Evolutionary conservation across 23 red algal species (phyloP), one percentile per base, ranked within the genome.

Genomic region (Gracilaria caudata): DNA sequence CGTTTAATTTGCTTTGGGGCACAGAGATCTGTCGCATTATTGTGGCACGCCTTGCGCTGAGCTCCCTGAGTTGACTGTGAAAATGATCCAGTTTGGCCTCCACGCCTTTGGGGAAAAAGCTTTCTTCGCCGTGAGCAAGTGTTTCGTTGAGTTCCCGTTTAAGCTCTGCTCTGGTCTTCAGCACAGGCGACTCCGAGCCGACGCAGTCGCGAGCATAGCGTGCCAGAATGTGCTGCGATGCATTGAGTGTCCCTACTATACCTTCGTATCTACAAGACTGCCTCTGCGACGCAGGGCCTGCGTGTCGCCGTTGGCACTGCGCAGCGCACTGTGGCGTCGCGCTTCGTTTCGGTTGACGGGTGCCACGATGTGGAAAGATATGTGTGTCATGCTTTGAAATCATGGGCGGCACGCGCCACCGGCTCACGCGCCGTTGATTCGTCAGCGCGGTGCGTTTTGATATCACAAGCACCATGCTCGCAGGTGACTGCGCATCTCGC

Each of bases 1-100:
- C 74, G 36, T 35, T 34, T 56, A 79, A 44, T 25, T 79, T 79
- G 1, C 74, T 11, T 51, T 79, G 4, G 40, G 44, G 36, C 51
- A 79, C 51, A 14, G 74, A 56, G 24, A 79, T 79, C 25, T 57
- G 46, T 7, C 74, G 44, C 51, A 53, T 51, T 9, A 79, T 51
- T 1, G 74, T 8, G 20, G 74, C 74, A 24, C 74, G 43, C 20
- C 6, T 79, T 29, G 74, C 44, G 30, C 51, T 35, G 4, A 79
- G 40, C 1, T 45, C 46, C 1, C 4, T 6, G 3, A 79, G 44
- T 38, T 79, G 39, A 23, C 21, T 7, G 4, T 79, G 74, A 33
- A 79, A 30, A 13, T 8, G 12, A 44, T 51, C 40, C 43, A 79
- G 21, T 21, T 79, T 9, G 12, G 43, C n/a, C 24, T 79, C 74